These are phyloP conservation scores for Podospora pseudopauciseta DNA, from an alignment of 495 filamentous ascomycete species.

Conservation along the genomic window DNA sequence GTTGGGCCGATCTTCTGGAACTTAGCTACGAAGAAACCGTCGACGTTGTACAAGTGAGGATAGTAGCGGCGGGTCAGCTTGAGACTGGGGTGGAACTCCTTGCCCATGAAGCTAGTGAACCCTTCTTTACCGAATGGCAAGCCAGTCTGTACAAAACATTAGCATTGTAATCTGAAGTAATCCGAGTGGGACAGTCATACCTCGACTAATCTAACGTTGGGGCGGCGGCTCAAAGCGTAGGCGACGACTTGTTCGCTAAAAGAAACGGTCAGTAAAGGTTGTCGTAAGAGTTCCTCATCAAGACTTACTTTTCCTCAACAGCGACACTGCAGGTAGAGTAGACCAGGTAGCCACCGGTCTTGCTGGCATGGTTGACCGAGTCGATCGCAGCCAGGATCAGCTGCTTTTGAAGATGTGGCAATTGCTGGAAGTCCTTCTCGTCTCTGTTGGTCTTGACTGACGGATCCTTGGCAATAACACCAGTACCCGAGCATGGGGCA, in stretches of 20 bases:
- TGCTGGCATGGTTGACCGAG: slow-evolving; percentile 60
- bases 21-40: slow-evolving; percentile 98
- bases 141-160: slow-evolving; percentile 53
- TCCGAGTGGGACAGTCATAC: slow-evolving; percentile 8
- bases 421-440: slow-evolving; percentile 82
- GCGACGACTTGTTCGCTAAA: slow-evolving; percentile 92
- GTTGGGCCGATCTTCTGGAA: slow-evolving; percentile 87
- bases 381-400: slow-evolving; percentile 91
- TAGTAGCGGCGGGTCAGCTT: slow-evolving; percentile 86
- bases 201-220: slow-evolving; percentile 89
- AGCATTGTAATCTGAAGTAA: slow-evolving; percentile 5
- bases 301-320: slow-evolving; percentile 35
- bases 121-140: slow-evolving; percentile 90
- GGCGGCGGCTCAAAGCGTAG: slow-evolving; percentile 83
- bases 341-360: slow-evolving; percentile 91
- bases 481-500: slow-evolving; percentile 49
- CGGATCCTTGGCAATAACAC: slow-evolving; percentile 91
- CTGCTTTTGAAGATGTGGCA: slow-evolving; percentile 93
- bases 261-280: slow-evolving; percentile 56
- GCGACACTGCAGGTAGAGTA: slow-evolving; percentile 73
- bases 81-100: slow-evolving; percentile 82
- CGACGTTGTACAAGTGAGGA: slow-evolving; percentile 92
- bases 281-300: not conserved
- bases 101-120: slow-evolving; percentile 81
- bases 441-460: slow-evolving; percentile 97